Conservation (phyloP, 2,329 filamentous ascomycete species). For the Aspergillus eucalypticola region DNA sequence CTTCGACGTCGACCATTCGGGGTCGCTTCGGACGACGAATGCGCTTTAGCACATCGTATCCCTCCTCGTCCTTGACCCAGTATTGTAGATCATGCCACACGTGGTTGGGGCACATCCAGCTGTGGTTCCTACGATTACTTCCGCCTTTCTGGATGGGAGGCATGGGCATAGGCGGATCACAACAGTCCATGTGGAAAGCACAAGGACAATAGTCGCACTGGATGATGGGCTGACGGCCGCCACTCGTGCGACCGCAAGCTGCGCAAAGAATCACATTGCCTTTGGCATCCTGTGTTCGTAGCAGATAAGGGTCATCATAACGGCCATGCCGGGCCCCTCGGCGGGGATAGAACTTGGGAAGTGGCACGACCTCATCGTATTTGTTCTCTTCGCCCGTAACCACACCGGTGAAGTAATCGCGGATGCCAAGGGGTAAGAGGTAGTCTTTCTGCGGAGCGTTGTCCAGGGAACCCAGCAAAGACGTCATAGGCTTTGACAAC, state of each 20-base stretch:
- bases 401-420: slow-evolving; percentile 78
- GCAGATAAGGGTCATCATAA: slow-evolving; percentile 33
- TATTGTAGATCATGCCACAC: slow-evolving; percentile 68
- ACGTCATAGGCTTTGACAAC: slow-evolving; percentile 61
- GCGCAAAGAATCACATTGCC: slow-evolving; percentile 77
- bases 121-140: slow-evolving; percentile 60
- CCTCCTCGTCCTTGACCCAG: slow-evolving; percentile 53
- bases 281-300: slow-evolving; percentile 67
- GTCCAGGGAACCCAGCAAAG: slow-evolving; percentile 65
- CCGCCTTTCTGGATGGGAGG: slow-evolving; percentile 61
- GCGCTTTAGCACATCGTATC: slow-evolving; percentile 46
- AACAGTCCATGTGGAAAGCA: slow-evolving; percentile 89
- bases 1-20: slow-evolving; percentile 69
- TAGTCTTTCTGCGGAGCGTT: slow-evolving; percentile 72
- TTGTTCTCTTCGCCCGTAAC: slow-evolving; percentile 73
- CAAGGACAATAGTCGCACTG: slow-evolving; percentile 80
- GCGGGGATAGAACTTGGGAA: slow-evolving; percentile 25
- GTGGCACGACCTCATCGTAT: slow-evolving; percentile 68
- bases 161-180: slow-evolving; percentile 78
- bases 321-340: slow-evolving; percentile 22
- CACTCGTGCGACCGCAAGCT: slow-evolving; percentile 67
- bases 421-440: slow-evolving; percentile 68
- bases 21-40: slow-evolving; percentile 37
- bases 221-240: slow-evolving; percentile 70
- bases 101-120: slow-evolving; percentile 89